phyloP scores from a whole-genome alignment of 495 filamentous ascomycete species.

The Aspergillus olivimuriae region DNA sequence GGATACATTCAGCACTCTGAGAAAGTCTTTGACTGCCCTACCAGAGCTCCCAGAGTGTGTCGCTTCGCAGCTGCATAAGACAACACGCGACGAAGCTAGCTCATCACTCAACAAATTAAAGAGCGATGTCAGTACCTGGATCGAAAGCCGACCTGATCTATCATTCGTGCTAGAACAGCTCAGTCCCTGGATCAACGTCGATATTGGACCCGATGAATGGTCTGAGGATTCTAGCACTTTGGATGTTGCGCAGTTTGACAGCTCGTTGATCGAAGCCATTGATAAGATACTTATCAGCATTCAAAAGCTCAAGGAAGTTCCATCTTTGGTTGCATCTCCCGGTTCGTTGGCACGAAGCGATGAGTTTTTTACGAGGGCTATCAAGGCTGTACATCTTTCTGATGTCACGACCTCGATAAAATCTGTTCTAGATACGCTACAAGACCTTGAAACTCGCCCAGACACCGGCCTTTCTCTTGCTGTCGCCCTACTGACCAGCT shows the following conservation, averaged over 20 bases:
- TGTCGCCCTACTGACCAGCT: slow-evolving; percentile 55
- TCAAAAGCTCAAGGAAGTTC: slow-evolving; percentile 60
- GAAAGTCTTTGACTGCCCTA: slow-evolving; percentile 36
- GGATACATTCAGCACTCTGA: slow-evolving; percentile 34
- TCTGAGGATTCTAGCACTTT: slow-evolving; percentile 15
- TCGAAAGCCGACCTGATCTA: slow-evolving; percentile 48
- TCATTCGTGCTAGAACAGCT: slow-evolving; percentile 59
- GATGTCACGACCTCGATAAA: slow-evolving; percentile 49
- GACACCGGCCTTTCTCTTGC: slow-evolving; percentile 36
- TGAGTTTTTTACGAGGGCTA: slow-evolving; percentile 44
- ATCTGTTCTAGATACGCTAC: slow-evolving; percentile 42
- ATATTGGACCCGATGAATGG: slow-evolving; percentile 8
- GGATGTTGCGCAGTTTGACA: slow-evolving; percentile 41
- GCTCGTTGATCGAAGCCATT: slow-evolving; percentile 49
- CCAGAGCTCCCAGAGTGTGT: slow-evolving; percentile 51
- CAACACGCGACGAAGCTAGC: slow-evolving; percentile 39
- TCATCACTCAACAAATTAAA: slow-evolving; percentile 38
- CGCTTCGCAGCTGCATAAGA: slow-evolving; percentile 35
- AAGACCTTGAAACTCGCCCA: slow-evolving; percentile 41
- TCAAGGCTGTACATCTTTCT: slow-evolving; percentile 52
- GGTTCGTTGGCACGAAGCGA: slow-evolving; percentile 60
- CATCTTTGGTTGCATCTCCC: slow-evolving; percentile 49
- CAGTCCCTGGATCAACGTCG: slow-evolving; percentile 33
- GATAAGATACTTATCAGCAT: slow-evolving; percentile 68
- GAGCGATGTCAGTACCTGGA: slow-evolving; percentile 34